phyloP scores from a whole-genome alignment of 495 filamentous ascomycete genomes.

The Penicillium cinerascens region DNA sequence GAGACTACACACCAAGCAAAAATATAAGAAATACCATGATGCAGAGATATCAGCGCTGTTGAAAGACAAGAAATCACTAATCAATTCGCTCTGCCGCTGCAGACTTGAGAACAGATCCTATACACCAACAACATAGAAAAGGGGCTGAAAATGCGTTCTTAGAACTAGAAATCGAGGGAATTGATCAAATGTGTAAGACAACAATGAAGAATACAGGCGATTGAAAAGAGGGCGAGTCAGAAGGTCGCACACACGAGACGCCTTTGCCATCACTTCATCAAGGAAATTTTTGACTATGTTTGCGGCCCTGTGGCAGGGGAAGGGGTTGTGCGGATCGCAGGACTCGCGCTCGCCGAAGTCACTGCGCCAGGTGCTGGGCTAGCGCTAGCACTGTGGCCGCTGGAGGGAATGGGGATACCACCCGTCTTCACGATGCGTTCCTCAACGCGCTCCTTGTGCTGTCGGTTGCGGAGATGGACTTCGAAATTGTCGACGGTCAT shows the following conservation, averaged over 20 bases:
- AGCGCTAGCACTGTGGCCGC: conserved; percentile 14
- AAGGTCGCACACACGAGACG: conserved; percentile 13
- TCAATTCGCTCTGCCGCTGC: conserved; percentile 19
- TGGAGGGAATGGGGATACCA: conserved; percentile 1
- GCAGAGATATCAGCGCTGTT: conserved; percentile 7
- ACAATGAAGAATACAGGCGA: conserved; percentile 10
- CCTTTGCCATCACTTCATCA: conserved; percentile 26
- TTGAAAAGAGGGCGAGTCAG: conserved; percentile 3
- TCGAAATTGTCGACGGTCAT: conserved; percentile 85
- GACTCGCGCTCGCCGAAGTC: conserved; percentile 17
- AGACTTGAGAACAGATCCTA: conserved; percentile 10
- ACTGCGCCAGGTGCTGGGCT: conserved; percentile 20
- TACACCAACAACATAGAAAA: conserved; percentile 15
- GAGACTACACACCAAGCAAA: not conserved
- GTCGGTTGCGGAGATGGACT: conserved; percentile 77
- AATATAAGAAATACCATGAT: conserved; percentile 5
- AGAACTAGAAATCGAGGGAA: conserved; percentile 4
- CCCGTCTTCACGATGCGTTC: conserved; percentile 36
- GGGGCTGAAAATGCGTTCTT: not conserved
- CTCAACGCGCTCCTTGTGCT: conserved; percentile 74
- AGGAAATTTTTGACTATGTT: conserved; percentile 14
- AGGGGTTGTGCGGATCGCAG: conserved; percentile 13
- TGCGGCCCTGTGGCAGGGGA: conserved; percentile 14
- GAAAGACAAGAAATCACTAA: conserved; percentile 2
- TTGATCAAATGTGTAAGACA: conserved; percentile 8